Percentiles rank a stretch among this genome's conserved stretches.
These are phyloP conservation scores for Fusarium mundagurra DNA, from an alignment of 2,329 filamentous ascomycete species.

Conservation along the genomic window DNA sequence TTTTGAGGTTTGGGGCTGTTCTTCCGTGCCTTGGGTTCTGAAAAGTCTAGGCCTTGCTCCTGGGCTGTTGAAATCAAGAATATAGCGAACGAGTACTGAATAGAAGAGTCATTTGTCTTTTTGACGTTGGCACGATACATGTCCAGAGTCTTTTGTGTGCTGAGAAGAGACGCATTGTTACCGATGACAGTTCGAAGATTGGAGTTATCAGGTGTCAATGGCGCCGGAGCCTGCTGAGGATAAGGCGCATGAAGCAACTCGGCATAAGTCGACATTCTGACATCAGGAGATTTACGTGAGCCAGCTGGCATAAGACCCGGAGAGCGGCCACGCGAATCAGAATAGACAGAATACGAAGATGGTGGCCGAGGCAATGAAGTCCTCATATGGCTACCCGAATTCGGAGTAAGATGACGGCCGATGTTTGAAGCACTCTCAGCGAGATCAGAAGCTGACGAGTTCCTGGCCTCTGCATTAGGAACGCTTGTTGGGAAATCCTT, in stretches of 20 bases:
- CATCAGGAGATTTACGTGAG: constrained; percentile 66
- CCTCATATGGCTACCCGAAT: constrained; percentile 62
- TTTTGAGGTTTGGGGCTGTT: constrained; percentile 58
- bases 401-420: constrained; percentile 72
- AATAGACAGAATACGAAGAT: constrained; percentile 79
- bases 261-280: constrained; percentile 62
- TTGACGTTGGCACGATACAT: constrained; percentile 98
- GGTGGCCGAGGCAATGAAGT: constrained; percentile 73
- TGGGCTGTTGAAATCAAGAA: constrained; percentile 92
- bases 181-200: constrained; percentile 82
- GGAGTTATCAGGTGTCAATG: constrained; percentile 81
- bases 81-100: constrained; percentile 96
- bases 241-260: constrained; percentile 77
- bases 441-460: constrained; percentile 62
- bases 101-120: constrained; percentile 89
- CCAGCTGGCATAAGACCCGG: constrained; percentile 57
- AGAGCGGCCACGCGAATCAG: constrained; percentile 75
- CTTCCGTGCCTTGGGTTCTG: constrained; percentile 58
- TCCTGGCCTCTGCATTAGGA: constrained; percentile 54
- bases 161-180: constrained; percentile 88
- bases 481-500: constrained; percentile 56
- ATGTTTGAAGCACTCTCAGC: constrained; percentile 61
- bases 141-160: constrained; percentile 91
- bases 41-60: constrained; percentile 71
- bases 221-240: constrained; percentile 76